A percentile compares a stretch with the other conserved stretches of the same genome.
Conservation (phyloP, 2,329 filamentous ascomycete genomes). For the Pyricularia sp. region DNA sequence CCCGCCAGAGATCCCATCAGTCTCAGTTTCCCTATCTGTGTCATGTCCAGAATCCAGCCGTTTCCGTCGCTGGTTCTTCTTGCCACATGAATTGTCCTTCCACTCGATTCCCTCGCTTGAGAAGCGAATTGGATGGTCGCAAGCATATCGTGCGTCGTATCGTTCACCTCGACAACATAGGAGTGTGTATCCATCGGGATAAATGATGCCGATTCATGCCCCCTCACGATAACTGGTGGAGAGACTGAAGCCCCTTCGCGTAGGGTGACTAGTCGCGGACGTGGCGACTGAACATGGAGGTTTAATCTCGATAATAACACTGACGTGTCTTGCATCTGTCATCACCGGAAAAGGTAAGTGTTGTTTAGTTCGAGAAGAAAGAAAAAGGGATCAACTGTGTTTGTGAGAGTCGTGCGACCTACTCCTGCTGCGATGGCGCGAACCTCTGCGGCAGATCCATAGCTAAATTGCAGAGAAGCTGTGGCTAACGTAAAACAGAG, state of each 20-base stretch:
- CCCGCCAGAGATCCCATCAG: not conserved
- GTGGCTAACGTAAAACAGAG: not conserved
- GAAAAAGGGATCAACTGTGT: not conserved
- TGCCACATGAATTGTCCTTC: not conserved
- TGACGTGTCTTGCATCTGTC: not conserved
- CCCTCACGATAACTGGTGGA: not conserved
- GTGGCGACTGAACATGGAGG: not conserved
- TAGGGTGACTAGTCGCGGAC: not conserved
- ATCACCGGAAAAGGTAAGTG: not conserved
- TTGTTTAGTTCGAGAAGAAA: not conserved
- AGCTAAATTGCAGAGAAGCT: not conserved
- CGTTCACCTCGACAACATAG: not conserved
- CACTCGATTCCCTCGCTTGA: not conserved
- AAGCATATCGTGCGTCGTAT: not conserved
- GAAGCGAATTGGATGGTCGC: not conserved
- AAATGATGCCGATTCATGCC: not conserved
- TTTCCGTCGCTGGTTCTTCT: not conserved
- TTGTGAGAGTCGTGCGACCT: not conserved
- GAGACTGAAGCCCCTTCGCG: not conserved
- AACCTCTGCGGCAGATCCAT: not conserved
- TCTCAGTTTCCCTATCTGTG: not conserved
- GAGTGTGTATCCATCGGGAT: not conserved
- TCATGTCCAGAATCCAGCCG: not conserved
- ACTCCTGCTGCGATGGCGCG: not conserved
- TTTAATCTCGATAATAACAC: not conserved